Base-by-base conservation (phyloP, 306 rosid genomes). In the Malus fusca region DNA sequence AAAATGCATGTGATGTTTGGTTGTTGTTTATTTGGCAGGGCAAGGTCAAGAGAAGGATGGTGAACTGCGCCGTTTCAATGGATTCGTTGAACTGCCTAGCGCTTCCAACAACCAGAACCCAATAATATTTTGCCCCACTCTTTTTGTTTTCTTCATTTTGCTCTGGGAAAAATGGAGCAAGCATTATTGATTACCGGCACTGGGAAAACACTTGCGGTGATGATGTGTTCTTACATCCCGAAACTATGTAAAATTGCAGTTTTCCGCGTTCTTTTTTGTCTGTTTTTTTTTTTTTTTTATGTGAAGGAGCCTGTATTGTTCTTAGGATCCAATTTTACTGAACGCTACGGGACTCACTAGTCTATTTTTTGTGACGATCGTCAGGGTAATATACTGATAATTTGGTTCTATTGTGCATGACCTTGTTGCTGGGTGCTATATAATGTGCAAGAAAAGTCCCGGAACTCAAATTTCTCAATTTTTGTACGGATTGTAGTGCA, bases 11-110 rank as follows among this genome's bases (percentile, higher is more conserved):
- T 76, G 55, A 62, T 19, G 58, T 40, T 23, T 53, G 78, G 62
- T n/a, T 17, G 56, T 75, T 51, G 68, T 73, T 15, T 51, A 5
- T 75, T 79, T 80, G 35, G 59, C 88, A 88, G 91, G 85, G 40
- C 86, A 28, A 81, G 84, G 61, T 81, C 88, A 64, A 85, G 86
- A 80, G 89, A 88, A 58, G 81, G 75, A 73, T 88, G 91, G 91
- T 88, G 89, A 86, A 70, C 12, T 6, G 28, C 26, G 52, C 69
- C 23, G 65, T 79, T 59, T 62, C 58, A 55, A 55, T 58, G 86
- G 76, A 67, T 58, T 69, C 71, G 15, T 77, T 78, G 84, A 77
- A 52, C 61, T 65, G 69, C 51, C 70, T 23, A 71, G 87, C 67
- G 66, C 76, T 69, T 85, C 75, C 72, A 88, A 84, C 81, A 74